Base-by-base conservation (phyloP, 2,329 filamentous ascomycete genomes). In the Aspergillus sp. region DNA sequence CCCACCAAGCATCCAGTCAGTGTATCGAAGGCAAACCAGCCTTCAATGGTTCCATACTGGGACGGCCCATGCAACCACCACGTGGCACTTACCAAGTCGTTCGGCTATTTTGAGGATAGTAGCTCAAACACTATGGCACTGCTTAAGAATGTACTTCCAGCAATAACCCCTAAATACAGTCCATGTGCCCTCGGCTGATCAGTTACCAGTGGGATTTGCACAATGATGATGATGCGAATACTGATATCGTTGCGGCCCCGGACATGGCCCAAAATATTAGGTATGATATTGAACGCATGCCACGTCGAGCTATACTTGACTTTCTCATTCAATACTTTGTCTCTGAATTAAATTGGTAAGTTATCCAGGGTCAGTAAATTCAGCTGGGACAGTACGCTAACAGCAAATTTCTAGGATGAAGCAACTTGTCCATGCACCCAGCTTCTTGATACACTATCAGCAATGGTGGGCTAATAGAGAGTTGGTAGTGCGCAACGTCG, bases 81-180 rank as follows among this genome's bases (percentile, higher is more conserved):
- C 39, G 55, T 52, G n/a, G 19, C 40, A 6, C 27, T 58, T 7
- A 27, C 53, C 15, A 21, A 53, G 12, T 39, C 33, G 8, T 59
- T 59, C 33, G 57, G 57, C 21, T 59, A 59, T 33, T 59, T 56
- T 41, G 57, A 59, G 41, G 47, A 56, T 11, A 45, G 43, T 15
- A 14, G 11, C 9, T 48, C n/a, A 23, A 59, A 56, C 11, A 59
- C 57, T 6, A 27, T 59, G 43, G 53, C 47, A 8, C 17, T 56
- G 33, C 23, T 58, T 3, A 25, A 31, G 4, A 45, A 33, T 5
- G 56, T 58, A 31, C 27, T 31, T 31, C 27, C 27, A 31, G 9
- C 9, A 11, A 31, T 11, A 9, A 31, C 9, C 27, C 9, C 9
- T 7, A 27, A 27, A 8, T 27, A 27, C 9, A 31, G 9, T 11